These are phyloP conservation scores for Penicillium roqueforti DNA, from an alignment of 495 filamentous ascomycete genomes.

Conservation along the genomic window DNA sequence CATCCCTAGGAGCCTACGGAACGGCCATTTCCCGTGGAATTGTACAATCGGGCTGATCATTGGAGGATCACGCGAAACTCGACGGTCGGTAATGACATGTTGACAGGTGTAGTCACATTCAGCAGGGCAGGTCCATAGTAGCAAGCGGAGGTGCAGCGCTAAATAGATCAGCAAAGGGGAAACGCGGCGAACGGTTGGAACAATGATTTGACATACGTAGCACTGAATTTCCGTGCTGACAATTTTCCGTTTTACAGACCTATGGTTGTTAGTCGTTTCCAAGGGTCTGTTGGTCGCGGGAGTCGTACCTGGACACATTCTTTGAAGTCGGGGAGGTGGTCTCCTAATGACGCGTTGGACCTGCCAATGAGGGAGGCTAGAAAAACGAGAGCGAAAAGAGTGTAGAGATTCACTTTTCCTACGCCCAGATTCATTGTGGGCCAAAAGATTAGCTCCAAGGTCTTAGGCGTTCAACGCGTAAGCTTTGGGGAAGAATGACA, in stretches of 20 bases:
- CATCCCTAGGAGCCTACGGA: conserved; percentile 80
- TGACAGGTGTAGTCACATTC: conserved; percentile 99
- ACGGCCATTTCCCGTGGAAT: conserved; percentile 99
- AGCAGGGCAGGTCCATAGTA: conserved; percentile 65
- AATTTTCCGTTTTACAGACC: conserved; percentile 82
- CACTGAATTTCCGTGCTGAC: conserved; percentile 48
- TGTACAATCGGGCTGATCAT: conserved; percentile 69
- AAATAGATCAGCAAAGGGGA: conserved; percentile 13
- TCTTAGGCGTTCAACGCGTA: conserved; percentile 17
- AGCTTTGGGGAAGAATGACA: conserved; percentile 19
- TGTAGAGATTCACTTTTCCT: conserved; percentile 18
- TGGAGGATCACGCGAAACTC: conserved; percentile 60
- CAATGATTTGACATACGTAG: conserved; percentile 37
- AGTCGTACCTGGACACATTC: conserved; percentile 74
- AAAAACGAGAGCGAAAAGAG: conserved; percentile 32
- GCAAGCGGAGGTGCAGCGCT: conserved; percentile 50
- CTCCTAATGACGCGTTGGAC: conserved; percentile 71
- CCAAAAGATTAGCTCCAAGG: conserved; percentile 1
- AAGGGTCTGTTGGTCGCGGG: background rate
- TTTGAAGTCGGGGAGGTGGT: conserved; percentile 82
- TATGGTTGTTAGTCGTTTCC: conserved; percentile 35
- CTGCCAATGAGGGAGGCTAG: conserved; percentile 44
- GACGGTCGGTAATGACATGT: conserved; percentile 78
- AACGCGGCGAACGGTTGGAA: background rate
- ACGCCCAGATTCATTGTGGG: conserved; percentile 32